Evolutionary conservation across 768 basidiomycete genomes (phyloP), one percentile per base, ranked within the genome.

Genomic region (Cystoderma amianthinum): DNA sequence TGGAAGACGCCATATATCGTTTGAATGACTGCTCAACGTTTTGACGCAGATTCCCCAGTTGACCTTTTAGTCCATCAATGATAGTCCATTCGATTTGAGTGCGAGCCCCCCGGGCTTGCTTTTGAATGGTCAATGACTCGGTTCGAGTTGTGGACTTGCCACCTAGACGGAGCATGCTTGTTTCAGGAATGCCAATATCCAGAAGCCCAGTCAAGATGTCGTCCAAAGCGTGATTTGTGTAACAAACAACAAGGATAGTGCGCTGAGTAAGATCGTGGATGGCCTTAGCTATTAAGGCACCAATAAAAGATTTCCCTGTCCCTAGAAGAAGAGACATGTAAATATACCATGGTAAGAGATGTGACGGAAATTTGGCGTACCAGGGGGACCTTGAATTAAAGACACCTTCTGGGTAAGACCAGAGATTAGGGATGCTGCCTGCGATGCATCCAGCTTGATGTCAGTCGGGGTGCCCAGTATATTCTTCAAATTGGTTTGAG

Each of bases 251-350:
- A 3, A 85, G 70, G 17, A 86, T 82, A 0, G 54, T 76, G 38
- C 67, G 62, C 0, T 49, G 13, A 0, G 73, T 72, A 40, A 58
- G 56, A 11, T 75, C 68, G 36, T 82, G 70, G 3, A 83, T 56
- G 3, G 71, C 60, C 48, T 83, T 85, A 0, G 80, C 80, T 0
- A 85, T 57, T 1, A 85, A 63, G 0, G 80, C 79, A 0, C 84
- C 83, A 17, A 85, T 77, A 51, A 83, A 83, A 0, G 81, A 83
- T 43, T 86, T 86, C 1, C 83, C 84, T 0, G 83, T 86, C 1
- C 83, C 84, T 84, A 20, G 18, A 17, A 16, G 19, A 36, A 13
- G 22, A 37, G 5, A 32, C 33, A 6, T 41, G 35, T 20, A 32
- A 20, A 43, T 19, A 38, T n/a, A 18, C 30, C 18, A 10, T 9